A percentile compares a stretch with the other conserved stretches of the same genome.
Conservation (phyloP, 2,329 filamentous ascomycete genomes). For the Diplodia corticola region DNA sequence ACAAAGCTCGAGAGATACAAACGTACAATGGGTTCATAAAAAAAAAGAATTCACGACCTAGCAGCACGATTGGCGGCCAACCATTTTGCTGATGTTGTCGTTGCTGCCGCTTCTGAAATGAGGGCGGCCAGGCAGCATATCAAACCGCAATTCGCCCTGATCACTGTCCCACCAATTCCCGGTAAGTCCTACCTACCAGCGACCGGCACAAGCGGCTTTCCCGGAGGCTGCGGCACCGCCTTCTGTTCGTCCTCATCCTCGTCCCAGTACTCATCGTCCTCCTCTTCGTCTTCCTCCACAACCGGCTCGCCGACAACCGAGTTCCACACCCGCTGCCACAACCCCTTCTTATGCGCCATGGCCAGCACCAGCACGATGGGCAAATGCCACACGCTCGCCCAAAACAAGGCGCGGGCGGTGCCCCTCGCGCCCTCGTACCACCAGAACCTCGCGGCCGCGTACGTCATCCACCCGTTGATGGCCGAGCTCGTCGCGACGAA, state of each 20-base stretch:
- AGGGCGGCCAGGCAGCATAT: not conserved
- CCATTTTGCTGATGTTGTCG: no score
- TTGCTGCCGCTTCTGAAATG: not conserved
- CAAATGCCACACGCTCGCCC: conserved; percentile 97
- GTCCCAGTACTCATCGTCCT: conserved; percentile 55
- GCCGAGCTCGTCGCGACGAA: conserved; percentile 79
- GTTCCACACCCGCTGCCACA: conserved; percentile 81
- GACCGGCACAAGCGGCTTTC: not conserved
- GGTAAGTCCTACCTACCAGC: not conserved
- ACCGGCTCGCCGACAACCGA: conserved; percentile 59
- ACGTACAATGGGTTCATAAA: not conserved
- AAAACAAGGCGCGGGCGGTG: conserved; percentile 82
- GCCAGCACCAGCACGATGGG: conserved; percentile 87
- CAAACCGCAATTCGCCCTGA: not conserved
- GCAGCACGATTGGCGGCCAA: no score
- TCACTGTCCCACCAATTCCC: not conserved
- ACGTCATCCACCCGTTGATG: conserved; percentile 82
- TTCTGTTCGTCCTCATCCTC: conserved; percentile 4
- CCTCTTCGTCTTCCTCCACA: conserved; percentile 57
- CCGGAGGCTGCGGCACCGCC: not conserved
- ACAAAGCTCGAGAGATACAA: not conserved
- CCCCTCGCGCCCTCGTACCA: conserved; percentile 73
- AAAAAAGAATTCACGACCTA: not conserved
- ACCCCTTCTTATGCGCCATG: conserved; percentile 88
- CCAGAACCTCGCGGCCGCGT: conserved; percentile 82